Evolutionary conservation across 306 rosid genomes (phyloP).

Genomic region (Dicorynia guianensis): DNA sequence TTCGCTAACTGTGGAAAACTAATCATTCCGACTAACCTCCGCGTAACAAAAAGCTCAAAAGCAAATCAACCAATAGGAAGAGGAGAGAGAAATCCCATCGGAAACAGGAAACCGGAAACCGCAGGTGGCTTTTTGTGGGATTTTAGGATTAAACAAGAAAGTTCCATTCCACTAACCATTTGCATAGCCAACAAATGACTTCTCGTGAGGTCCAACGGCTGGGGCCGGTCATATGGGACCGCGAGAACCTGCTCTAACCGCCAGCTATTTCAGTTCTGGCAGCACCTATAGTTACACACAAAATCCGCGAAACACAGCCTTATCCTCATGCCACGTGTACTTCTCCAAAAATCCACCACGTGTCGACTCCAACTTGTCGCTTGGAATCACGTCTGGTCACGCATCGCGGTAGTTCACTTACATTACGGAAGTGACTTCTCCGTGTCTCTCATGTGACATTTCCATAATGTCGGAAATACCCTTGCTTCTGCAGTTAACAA

Average conservation of each 20-base stretch:
- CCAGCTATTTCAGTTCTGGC: conserved; percentile 69
- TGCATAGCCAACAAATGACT: conserved; percentile 22
- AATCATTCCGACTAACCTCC: conserved; percentile 79
- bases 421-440: conserved; percentile 40
- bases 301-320: conserved; percentile 37
- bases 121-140: neutral
- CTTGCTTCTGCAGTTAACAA: neutral
- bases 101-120: conserved; percentile 37
- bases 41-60: conserved; percentile 59
- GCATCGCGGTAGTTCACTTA: conserved; percentile 39
- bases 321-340: conserved; percentile 47
- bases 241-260: conserved; percentile 62
- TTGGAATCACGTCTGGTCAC: conserved; percentile 33
- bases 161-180: conserved; percentile 16
- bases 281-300: conserved; percentile 42
- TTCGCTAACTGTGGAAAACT: conserved; percentile 56
- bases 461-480: conserved; percentile 40
- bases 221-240: conserved; percentile 49
- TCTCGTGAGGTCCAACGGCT: conserved; percentile 51
- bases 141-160: neutral
- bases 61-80: conserved; percentile 46
- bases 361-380: conserved; percentile 37
- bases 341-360: conserved; percentile 36
- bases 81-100: conserved; percentile 38
- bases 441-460: conserved; percentile 10